Conservation (phyloP, 768 basidiomycete genomes). For the Lactifluus volemus region DNA sequence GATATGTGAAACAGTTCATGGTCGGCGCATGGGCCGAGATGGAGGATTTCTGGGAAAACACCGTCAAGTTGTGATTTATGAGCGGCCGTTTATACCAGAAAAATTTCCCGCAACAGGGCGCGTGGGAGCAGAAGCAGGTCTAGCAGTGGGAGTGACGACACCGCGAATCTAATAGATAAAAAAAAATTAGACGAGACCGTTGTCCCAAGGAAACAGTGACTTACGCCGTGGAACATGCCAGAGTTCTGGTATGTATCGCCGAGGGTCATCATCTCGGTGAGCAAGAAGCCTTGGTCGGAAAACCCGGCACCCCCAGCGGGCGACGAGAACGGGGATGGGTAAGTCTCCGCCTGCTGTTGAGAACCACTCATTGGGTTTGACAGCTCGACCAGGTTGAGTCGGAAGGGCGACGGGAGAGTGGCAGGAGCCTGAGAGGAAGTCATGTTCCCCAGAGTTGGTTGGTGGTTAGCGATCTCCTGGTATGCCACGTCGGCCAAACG, state of each 20-base stretch:
- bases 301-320: background rate
- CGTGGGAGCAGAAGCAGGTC: background rate
- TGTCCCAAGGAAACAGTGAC: background rate
- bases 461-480: background rate
- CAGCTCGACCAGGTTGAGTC: background rate
- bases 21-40: background rate
- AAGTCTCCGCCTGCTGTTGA: background rate
- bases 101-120: background rate
- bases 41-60: background rate
- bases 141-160: background rate
- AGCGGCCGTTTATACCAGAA: background rate
- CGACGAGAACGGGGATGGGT: background rate
- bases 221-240: background rate
- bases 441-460: background rate
- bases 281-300: background rate
- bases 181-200: background rate
- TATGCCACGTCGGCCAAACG: conserved; percentile 8
- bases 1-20: background rate
- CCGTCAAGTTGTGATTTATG: background rate
- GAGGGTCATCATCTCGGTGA: background rate
- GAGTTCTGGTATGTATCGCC: background rate
- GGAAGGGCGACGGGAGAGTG: background rate
- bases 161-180: background rate
- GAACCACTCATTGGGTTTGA: background rate
- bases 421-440: background rate